Percentiles rank a stretch among this genome's conserved stretches.
These are phyloP conservation scores for Phaeolepiota aurea DNA, from an alignment of 768 basidiomycete genomes.

Conservation along the genomic window DNA sequence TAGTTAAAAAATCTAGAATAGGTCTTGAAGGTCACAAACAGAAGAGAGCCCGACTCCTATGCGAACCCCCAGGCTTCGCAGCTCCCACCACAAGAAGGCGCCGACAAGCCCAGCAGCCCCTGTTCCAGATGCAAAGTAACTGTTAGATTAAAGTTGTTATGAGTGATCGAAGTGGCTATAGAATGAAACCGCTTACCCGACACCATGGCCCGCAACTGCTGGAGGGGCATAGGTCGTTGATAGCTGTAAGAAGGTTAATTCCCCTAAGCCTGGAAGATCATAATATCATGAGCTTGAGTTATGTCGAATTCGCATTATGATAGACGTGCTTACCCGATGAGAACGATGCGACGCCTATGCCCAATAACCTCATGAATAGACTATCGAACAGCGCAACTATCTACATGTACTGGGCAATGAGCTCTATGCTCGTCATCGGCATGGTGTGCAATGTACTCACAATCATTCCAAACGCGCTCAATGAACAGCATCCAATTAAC, in stretches of 20 bases:
- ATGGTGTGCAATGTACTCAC: conserved; percentile 34
- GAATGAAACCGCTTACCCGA: conserved; percentile 48
- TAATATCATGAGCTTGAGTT: too few relatives aligned
- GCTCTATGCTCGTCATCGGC: background rate
- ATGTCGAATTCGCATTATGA: too few relatives aligned
- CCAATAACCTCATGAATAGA: conserved; percentile 63
- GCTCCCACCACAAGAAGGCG: conserved; percentile 91
- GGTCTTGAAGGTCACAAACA: conserved; percentile 31
- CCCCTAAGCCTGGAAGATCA: conserved; percentile 82
- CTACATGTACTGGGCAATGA: conserved; percentile 26
- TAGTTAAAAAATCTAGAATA: background rate
- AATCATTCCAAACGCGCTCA: conserved; percentile 82
- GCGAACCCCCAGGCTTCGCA: conserved; percentile 78
- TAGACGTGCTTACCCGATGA: conserved; percentile 65
- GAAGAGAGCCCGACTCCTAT: conserved; percentile 78
- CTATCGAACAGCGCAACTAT: conserved; percentile 67
- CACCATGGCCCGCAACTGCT: conserved; percentile 65
- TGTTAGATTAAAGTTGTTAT: conserved; percentile 14
- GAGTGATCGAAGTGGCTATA: too few relatives aligned
- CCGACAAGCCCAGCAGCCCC: conserved; percentile 92
- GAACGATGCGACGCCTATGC: conserved; percentile 76
- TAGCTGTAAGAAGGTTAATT: conserved; percentile 91
- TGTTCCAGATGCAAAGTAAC: conserved; percentile 91
- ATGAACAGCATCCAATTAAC: conserved; percentile 61
- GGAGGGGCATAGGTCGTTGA: conserved; percentile 70